phyloP scores from a whole-genome alignment of 331 rosid genomes.

The Phaseolus coccineus region DNA sequence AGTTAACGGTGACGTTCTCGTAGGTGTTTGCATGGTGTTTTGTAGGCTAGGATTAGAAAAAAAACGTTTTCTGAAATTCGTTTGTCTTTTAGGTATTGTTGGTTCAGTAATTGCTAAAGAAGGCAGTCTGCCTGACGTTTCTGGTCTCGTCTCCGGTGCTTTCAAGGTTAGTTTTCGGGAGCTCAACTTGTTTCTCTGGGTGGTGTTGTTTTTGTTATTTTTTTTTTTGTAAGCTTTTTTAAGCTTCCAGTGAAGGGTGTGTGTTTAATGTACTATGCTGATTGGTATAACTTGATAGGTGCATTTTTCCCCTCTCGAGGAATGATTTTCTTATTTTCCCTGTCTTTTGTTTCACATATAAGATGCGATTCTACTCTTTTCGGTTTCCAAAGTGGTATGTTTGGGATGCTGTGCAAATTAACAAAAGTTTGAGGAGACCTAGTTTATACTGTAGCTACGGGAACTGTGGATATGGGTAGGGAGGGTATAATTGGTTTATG shows the following conservation, averaged over 20 bases:
- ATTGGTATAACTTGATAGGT: background rate
- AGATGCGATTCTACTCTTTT: background rate
- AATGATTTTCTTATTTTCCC: background rate
- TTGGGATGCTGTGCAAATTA: background rate
- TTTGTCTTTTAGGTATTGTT: constrained; percentile 66
- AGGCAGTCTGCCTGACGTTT: constrained; percentile 66
- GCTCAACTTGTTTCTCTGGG: background rate
- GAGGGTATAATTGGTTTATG: background rate
- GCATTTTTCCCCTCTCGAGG: background rate
- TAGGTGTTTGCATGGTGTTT: background rate
- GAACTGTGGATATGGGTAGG: background rate
- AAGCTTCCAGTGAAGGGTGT: background rate
- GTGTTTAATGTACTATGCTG: background rate
- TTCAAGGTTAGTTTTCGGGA: constrained; percentile 67
- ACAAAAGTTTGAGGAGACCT: constrained; percentile 11
- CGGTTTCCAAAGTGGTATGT: background rate
- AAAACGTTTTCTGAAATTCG: constrained; percentile 5
- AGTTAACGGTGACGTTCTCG: background rate
- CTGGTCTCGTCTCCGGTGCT: constrained; percentile 78
- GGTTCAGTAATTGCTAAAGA: constrained; percentile 95
- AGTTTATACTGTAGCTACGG: constrained; percentile 4
- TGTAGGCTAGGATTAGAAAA: background rate
- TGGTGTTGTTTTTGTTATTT: background rate
- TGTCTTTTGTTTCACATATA: background rate
- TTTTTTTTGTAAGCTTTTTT: background rate